Conservation (phyloP, 2,329 filamentous ascomycete genomes). For the Colletotrichum somersetense region DNA sequence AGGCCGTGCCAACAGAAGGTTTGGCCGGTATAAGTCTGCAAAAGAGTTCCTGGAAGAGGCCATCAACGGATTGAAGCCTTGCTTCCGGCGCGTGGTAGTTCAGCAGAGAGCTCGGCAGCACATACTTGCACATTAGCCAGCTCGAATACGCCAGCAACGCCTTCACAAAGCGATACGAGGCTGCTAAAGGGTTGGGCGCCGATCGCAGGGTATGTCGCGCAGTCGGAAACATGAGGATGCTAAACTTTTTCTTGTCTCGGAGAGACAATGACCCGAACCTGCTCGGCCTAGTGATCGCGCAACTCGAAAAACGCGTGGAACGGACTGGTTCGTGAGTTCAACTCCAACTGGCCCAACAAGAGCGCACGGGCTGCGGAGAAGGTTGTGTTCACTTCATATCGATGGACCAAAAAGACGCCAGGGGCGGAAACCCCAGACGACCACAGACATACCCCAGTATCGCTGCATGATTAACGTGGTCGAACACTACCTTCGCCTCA, state of each 20-base stretch:
- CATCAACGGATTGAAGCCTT: slow-evolving; percentile 40
- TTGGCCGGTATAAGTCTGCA: slow-evolving; percentile 48
- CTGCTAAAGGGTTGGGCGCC: slow-evolving; percentile 45
- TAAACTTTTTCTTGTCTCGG: slow-evolving; percentile 52
- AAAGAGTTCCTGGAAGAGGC: slow-evolving; percentile 45
- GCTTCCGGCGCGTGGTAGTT: slow-evolving; percentile 43
- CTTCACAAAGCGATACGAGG: slow-evolving; percentile 48
- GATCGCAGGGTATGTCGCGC: slow-evolving; percentile 48
- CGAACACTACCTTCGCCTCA: slow-evolving; percentile 46
- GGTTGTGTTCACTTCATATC: slow-evolving; percentile 53
- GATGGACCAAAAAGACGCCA: slow-evolving; percentile 48
- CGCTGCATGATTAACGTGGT: slow-evolving; percentile 48
- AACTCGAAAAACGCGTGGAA: slow-evolving; percentile 37
- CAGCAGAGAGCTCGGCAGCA: slow-evolving; percentile 50
- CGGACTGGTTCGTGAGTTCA: slow-evolving; percentile 38
- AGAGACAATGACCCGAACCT: slow-evolving; percentile 39
- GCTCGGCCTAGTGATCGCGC: slow-evolving; percentile 47
- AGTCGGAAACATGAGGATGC: slow-evolving; percentile 53
- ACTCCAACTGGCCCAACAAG: background rate
- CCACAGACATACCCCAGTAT: slow-evolving; percentile 49
- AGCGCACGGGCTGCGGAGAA: slow-evolving; percentile 37
- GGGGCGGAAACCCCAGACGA: slow-evolving; percentile 48
- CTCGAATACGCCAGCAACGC: slow-evolving; percentile 48
- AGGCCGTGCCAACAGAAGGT: slow-evolving; percentile 48
- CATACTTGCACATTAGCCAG: slow-evolving; percentile 49